Base-by-base conservation (phyloP, 2,329 filamentous ascomycete genomes). In the Tolypocladium nubicola region DNA sequence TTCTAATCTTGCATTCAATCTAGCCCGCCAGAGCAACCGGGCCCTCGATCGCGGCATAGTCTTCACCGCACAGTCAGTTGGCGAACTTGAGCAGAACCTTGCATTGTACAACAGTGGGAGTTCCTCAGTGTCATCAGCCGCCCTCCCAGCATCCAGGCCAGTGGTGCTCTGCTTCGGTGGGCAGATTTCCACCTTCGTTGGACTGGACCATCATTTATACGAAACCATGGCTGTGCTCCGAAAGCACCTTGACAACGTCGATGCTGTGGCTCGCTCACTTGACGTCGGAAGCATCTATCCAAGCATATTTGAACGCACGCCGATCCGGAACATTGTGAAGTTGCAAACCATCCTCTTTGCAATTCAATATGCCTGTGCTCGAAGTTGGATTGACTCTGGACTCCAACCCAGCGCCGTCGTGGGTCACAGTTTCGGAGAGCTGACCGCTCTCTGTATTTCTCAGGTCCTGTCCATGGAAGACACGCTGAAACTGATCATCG, bases 381-480 rank as follows among this genome's bases (percentile, higher is more conserved):
- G 59, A 56, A 58, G 57, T 33, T 75, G 73, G 73, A 70, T 75
- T 0, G 71, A 73, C 52, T 67, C 61, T 14, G 73, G 74, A 1
- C 5, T 64, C 8, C 13, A 60, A 37, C 45, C 57, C 2, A 52
- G 33, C 4, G 57, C 60, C 9, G 8, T 65, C 0, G 66, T 76
- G 0, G 75, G 75, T 3, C 73, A 77, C 59, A 73, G 69, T 58
- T 73, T 76, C 30, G 76, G 76, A 3, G 69, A 77, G 62, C 63
- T 77, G 6, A 71, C 70, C 0, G 73, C 73, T 0, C 63, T 75
- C 0, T 73, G 70, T 55, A 58, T 76, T 0, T 62, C 72, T 0
- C 68, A 70, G 0, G 60, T 62, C 0, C 55, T 76, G 4, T 61
- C 57, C 0, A 56, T 75, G 0, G 8, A 57, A 13, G 70, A 74